Conservation (phyloP, 352 stramenopile species). For the Pythium scleroteichum region DNA sequence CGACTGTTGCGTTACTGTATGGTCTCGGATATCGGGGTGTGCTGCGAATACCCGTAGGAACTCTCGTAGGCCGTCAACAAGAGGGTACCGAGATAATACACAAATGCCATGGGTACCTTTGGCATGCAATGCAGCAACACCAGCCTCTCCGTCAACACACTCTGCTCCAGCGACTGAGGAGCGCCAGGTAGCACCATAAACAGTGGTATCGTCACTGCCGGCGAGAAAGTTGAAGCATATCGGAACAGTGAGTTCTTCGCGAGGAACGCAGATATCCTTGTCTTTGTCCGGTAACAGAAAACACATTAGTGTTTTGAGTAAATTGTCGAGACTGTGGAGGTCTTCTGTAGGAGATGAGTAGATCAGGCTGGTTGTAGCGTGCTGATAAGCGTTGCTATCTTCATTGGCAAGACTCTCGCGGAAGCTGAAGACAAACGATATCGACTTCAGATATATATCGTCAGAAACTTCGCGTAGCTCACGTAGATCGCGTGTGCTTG, state of each 20-base stretch:
- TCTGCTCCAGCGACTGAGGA: neutral
- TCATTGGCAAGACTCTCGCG: neutral
- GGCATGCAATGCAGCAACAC: neutral
- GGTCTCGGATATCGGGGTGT: no score
- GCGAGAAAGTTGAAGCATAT: conserved; percentile 62
- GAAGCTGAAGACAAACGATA: conserved; percentile 24
- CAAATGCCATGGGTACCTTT: conserved; percentile 38
- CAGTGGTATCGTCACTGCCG: conserved; percentile 32
- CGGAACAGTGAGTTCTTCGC: conserved; percentile 13
- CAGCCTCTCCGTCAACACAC: neutral
- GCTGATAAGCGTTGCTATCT: no score
- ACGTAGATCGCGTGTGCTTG: conserved; percentile 14
- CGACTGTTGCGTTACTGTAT: no score
- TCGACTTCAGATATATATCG: conserved; percentile 16
- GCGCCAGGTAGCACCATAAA: conserved; percentile 52
- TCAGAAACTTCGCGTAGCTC: neutral
- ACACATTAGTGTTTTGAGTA: conserved; percentile 35
- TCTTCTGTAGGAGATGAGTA: conserved; percentile 12
- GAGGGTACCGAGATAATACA: conserved; percentile 51
- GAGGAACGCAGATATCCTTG: no score
- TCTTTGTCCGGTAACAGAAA: conserved; percentile 45
- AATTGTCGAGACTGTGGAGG: neutral
- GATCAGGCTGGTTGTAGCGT: neutral
- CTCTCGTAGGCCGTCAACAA: conserved; percentile 51
- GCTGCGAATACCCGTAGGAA: conserved; percentile 37